Base-by-base conservation (phyloP, 352 stramenopile species). In the Globisporangium parvum region DNA sequence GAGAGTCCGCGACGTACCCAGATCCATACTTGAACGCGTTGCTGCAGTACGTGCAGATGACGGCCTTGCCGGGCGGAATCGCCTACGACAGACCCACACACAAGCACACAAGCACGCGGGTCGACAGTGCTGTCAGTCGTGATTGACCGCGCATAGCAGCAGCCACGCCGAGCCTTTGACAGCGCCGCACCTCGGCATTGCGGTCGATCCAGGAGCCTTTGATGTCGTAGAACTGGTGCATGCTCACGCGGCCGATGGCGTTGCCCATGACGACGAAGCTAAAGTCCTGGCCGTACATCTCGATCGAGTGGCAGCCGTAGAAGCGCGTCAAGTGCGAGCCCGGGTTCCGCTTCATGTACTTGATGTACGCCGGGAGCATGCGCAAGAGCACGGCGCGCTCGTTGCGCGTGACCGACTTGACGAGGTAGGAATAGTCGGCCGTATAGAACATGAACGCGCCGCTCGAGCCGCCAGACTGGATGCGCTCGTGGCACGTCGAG, bases 221-320 rank as follows among this genome's bases (percentile, higher is more conserved):
- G 59, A 97, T 86, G 56, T 97, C 88, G 59, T 93, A 96, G 52
- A 91, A 92, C 57, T 91, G 78, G 49, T 92, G 84, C 81, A 94
- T 92, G 50, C 79, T 93, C 39, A 85, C 71, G 31, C 71, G 74
- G 14, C 82, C 81, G 45, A 95, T 92, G 28, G 75, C 81, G 58
- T 97, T 97, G 49, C 80, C 80, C 88, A 97, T 97, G 51, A 97
- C 88, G 18, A 96, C 81, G 46, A 97, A 97, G 64, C 70, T 90
- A 61, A 94, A 94, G 17, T 77, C 59, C 52, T 94, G 75, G 2
- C 85, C 83, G 53, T 96, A 96, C 84, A 97, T 96, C 42, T 85
- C 73, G 26, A 97, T 93, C 26, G 80, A 88, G 60, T 96, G 87
- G 59, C 85, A 95, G 31, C 88, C 88, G 37, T 93, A 93, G 56